Base-by-base conservation (phyloP, 371 early-diverging fungal species). In the Mucor irregularis region DNA sequence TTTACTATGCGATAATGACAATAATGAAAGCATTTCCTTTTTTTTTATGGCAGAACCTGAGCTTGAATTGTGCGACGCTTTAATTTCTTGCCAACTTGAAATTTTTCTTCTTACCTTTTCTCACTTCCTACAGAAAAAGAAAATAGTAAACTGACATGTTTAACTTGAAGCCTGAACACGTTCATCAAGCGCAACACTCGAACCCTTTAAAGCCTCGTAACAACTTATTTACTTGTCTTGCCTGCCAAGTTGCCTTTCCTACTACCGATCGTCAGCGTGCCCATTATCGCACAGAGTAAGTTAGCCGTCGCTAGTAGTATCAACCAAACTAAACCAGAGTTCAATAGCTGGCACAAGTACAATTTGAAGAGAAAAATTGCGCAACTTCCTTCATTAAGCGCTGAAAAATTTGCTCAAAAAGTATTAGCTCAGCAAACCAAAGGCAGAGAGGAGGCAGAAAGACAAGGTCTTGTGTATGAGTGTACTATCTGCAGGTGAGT, bases 331-430 rank as follows among this genome's bases (percentile, higher is more conserved):
- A 92, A 62, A 92, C 91, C 62, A 85, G 90, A 30, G 90, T 88
- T 29, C 83, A 82, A 34, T 51, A 75, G 76, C 49, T 93, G 92
- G 92, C 95, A 94, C 73, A 81, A 92, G 33, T 94, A 94, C 74
- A 94, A 94, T 67, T 76, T 94, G 55, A 92, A 93, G 66, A 82
- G 93, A 62, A 92, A 92, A 63, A 87, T 91, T 30, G 90, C 88
- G 30, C 83, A 83, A n/a, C 69, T 93, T 4, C 83, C 88, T 6
- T 87, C 93, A 14, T 79, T 93, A 28, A 58, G 81, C 25, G 81
- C 87, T 21, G 89, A 91, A 43, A 82, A 80, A 47, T 94, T 92
- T 85, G 84, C 82, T n/a, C 82, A 83, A 50, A 80, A 80, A 55
- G 71, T 76, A 16, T 62, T 75, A 26, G 84, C 83, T 16, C 77